These are phyloP conservation scores for Striga asiatica DNA, from an alignment of 257 asterid species.

Conservation along the genomic window DNA sequence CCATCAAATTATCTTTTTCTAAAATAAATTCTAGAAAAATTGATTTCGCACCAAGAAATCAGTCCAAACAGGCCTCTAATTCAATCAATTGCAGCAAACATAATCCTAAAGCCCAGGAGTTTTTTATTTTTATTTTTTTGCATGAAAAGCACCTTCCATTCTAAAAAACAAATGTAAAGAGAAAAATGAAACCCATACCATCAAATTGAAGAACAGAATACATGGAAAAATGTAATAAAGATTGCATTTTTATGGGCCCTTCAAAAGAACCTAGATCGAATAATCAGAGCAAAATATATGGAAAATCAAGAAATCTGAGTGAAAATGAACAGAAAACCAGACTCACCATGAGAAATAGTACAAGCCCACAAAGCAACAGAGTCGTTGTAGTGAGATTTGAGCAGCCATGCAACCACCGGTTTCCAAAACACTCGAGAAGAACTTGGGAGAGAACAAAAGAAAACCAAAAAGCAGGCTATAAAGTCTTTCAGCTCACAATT, in stretches of 20 bases:
- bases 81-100: constrained; percentile 16
- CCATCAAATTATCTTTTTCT: too few species aligned
- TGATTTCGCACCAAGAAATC: constrained; percentile 9
- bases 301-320: constrained; percentile 2
- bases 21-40: too few species aligned
- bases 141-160: constrained; percentile 23
- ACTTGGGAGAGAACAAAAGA: constrained; percentile 13
- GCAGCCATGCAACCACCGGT: constrained; percentile 37
- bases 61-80: constrained; percentile 16
- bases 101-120: too few species aligned
- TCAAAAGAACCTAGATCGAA: neutral
- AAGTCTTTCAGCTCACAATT: neutral
- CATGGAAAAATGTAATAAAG: constrained; percentile 13
- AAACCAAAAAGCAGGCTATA: constrained; percentile 25
- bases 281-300: constrained; percentile 30
- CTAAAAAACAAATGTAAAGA: constrained; percentile 10
- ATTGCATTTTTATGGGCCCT: constrained; percentile 5
- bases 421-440: constrained; percentile 20
- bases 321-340: constrained; percentile 1
- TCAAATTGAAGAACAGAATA: constrained; percentile 15
- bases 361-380: constrained; percentile 16
- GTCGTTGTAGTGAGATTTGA: constrained; percentile 20
- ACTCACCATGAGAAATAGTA: constrained; percentile 22
- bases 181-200: constrained; percentile 15
- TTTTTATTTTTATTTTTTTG: too few species aligned